phyloP scores from a whole-genome alignment of 2,329 filamentous ascomycete species.

The Graphiopsis chlorocephala region DNA sequence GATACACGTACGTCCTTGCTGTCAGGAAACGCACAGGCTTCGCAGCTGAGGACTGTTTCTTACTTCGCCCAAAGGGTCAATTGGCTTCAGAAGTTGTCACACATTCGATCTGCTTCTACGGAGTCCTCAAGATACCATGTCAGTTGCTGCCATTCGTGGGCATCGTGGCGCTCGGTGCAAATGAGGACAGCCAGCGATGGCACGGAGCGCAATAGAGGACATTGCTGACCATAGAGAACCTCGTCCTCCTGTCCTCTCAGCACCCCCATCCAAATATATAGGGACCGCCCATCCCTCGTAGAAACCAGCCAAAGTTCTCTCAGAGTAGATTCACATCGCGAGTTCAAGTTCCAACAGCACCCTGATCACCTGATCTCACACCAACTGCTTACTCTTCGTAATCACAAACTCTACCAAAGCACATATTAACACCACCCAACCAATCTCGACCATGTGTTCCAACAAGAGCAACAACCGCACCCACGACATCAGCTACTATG shows the following conservation, averaged over 20 bases:
- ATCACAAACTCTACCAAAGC: background rate
- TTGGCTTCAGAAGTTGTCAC: background rate
- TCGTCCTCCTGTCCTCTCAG: background rate
- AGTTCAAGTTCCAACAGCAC: background rate
- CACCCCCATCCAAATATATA: background rate
- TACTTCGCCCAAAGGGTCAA: background rate
- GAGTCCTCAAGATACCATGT: background rate
- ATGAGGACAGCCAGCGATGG: background rate
- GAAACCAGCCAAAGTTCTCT: background rate
- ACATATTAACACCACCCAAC: background rate
- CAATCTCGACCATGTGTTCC: background rate
- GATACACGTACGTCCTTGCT: background rate
- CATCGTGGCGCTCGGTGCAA: background rate
- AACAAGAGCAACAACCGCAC: constrained; percentile 4
- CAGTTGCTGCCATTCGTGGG: background rate
- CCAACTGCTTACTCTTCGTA: background rate
- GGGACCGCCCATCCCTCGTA: background rate
- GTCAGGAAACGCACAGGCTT: background rate
- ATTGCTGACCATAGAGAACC: background rate
- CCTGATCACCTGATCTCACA: background rate
- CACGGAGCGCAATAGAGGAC: background rate
- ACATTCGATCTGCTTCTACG: background rate
- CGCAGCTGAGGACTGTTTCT: background rate
- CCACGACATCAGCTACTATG: background rate
- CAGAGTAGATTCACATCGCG: background rate